phyloP scores from a whole-genome alignment of 345 rosid genomes.

The Toxicodendron radicans region DNA sequence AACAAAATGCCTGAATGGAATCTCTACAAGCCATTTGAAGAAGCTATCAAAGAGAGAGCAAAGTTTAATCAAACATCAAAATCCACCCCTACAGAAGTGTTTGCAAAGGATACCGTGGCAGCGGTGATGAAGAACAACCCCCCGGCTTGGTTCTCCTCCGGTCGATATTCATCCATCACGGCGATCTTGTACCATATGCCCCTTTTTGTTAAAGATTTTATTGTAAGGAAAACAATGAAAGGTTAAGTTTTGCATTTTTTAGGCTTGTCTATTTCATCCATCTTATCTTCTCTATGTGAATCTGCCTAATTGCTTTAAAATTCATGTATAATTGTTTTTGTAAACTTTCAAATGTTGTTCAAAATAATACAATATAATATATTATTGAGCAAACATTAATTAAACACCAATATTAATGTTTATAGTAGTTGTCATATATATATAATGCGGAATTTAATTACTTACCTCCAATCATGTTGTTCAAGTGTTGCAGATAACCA shows the following conservation, averaged over 20 bases:
- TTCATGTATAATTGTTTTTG: no score
- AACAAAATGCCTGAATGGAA: slow-evolving; percentile 75
- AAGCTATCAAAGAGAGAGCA: slow-evolving; percentile 57
- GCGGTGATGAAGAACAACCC: slow-evolving; percentile 59
- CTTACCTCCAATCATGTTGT: no score
- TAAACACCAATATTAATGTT: no score
- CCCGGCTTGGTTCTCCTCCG: slow-evolving; percentile 76
- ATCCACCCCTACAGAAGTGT: slow-evolving; percentile 72
- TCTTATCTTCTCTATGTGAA: no score
- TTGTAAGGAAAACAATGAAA: slow-evolving; percentile 48
- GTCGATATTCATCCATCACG: slow-evolving; percentile 53
- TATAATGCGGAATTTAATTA: no score
- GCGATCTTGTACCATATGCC: slow-evolving; percentile 67
- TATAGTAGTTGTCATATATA: no score
- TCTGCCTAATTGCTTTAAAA: no score
- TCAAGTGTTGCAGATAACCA: no score
- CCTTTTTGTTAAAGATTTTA: slow-evolving; percentile 67
- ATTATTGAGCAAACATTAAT: no score
- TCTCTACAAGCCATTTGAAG: slow-evolving; percentile 68
- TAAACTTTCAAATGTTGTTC: no score
- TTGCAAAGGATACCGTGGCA: slow-evolving; percentile 66
- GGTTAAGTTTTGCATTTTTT: slow-evolving; percentile 5
- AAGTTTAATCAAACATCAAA: slow-evolving; percentile 48
- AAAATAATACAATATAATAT: no score
- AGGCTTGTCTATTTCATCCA: no score